phyloP scores from a whole-genome alignment of 371 early-diverging fungal species.

The Mucor saturninus region DNA sequence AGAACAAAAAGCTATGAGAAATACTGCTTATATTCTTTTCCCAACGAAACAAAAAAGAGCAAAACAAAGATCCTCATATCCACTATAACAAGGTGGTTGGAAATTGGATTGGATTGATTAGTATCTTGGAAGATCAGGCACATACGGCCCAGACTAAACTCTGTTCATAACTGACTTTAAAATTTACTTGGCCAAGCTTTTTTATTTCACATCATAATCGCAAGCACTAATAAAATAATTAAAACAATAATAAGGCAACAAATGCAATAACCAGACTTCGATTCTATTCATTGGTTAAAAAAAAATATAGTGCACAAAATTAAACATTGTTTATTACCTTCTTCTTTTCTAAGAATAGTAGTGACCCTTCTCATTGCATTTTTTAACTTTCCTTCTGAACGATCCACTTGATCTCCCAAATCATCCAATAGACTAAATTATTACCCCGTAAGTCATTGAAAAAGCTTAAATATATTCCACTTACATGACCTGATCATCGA shows the following conservation, averaged over 20 bases:
- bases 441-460: not conserved
- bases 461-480: not conserved
- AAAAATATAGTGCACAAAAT: not conserved
- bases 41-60: too few relatives aligned
- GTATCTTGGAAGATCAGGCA: too few relatives aligned
- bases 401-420: constrained; percentile 63
- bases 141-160: too few relatives aligned
- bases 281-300: constrained; percentile 35
- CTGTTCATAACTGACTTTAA: too few relatives aligned
- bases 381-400: constrained; percentile 53
- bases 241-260: constrained; percentile 63
- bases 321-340: constrained; percentile 45
- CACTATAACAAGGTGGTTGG: too few relatives aligned
- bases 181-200: not conserved
- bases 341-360: constrained; percentile 61
- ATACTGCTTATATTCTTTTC: too few relatives aligned
- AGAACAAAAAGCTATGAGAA: too few relatives aligned
- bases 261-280: constrained; percentile 65
- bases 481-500: constrained; percentile 64
- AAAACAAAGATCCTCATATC: too few relatives aligned
- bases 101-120: too few relatives aligned
- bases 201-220: constrained; percentile 47
- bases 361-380: constrained; percentile 62
- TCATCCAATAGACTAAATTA: constrained; percentile 59
- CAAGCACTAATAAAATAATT: constrained; percentile 60